These are phyloP conservation scores for Blastobotrys illinoisensis DNA, from an alignment of 1,139 yeast species.

Conservation along the genomic window DNA sequence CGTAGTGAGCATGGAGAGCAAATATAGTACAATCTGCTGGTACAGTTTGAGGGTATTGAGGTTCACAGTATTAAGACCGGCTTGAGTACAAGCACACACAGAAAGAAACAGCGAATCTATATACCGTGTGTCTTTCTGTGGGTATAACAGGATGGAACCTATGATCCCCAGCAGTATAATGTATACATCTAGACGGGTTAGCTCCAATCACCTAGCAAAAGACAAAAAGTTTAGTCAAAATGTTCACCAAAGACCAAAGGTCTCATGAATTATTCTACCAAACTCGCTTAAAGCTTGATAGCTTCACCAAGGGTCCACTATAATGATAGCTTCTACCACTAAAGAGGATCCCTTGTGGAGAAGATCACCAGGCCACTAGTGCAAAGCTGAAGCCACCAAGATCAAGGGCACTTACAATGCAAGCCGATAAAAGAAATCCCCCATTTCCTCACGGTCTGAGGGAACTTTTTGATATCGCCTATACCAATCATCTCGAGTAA, in stretches of 20 bases:
- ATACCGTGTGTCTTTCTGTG: slow-evolving; percentile 56
- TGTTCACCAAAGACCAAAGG: too few species aligned
- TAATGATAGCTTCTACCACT: too few species aligned
- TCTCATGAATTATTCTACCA: too few species aligned
- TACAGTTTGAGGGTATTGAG: slow-evolving; percentile 56
- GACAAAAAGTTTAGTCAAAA: background rate
- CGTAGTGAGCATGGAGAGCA: slow-evolving; percentile 59
- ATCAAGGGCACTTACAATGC: slow-evolving; percentile 42
- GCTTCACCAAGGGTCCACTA: too few species aligned
- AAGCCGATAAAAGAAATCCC: slow-evolving; percentile 59
- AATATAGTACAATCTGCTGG: slow-evolving; percentile 55
- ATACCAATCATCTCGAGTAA: background rate
- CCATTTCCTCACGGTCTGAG: background rate
- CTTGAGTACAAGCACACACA: slow-evolving; percentile 78
- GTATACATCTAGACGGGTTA: slow-evolving; percentile 29
- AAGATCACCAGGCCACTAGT: too few species aligned
- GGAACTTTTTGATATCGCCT: background rate
- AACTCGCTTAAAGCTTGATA: too few species aligned
- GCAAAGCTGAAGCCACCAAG: too few species aligned
- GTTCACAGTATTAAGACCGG: slow-evolving; percentile 81
- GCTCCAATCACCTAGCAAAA: background rate
- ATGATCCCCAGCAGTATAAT: slow-evolving; percentile 37
- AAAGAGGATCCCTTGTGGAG: too few species aligned
- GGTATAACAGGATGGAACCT: slow-evolving; percentile 70
- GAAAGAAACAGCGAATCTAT: slow-evolving; percentile 77